Conservation (phyloP, 2,329 filamentous ascomycete species). For the Fusarium tuaranense region DNA sequence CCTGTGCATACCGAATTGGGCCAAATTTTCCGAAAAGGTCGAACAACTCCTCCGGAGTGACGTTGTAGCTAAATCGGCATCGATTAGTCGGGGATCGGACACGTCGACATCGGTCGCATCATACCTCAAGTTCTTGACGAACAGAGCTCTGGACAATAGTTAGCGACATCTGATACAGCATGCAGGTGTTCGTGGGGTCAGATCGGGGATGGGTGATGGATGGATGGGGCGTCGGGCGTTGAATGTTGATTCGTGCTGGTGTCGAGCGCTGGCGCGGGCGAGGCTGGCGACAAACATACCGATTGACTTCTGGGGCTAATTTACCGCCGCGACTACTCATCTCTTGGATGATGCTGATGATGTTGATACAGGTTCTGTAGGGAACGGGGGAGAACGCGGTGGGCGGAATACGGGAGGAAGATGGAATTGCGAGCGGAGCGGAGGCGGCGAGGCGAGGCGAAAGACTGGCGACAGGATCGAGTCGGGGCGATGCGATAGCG, state of each 20-base stretch:
- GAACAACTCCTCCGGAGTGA: slow-evolving; percentile 97
- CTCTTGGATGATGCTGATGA: slow-evolving; percentile 68
- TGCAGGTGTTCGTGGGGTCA: not conserved
- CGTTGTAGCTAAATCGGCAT: slow-evolving; percentile 89
- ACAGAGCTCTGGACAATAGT: slow-evolving; percentile 82
- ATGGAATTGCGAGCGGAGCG: slow-evolving; percentile 46
- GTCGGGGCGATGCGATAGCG: slow-evolving; percentile 31
- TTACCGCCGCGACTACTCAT: slow-evolving; percentile 98
- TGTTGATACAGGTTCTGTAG: slow-evolving; percentile 48
- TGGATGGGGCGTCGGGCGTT: slow-evolving; percentile 21
- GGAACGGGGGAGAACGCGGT: slow-evolving; percentile 43
- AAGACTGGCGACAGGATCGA: slow-evolving; percentile 44
- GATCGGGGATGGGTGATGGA: slow-evolving; percentile 10
- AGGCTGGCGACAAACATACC: slow-evolving; percentile 62
- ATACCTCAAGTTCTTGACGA: slow-evolving; percentile 99
- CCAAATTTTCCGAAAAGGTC: slow-evolving; percentile 99
- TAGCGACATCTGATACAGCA: slow-evolving; percentile 42
- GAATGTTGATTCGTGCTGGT: slow-evolving; percentile 20
- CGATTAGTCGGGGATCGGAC: slow-evolving; percentile 56
- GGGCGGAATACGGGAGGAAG: slow-evolving; percentile 42
- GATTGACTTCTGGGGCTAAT: slow-evolving; percentile 99
- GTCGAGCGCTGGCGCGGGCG: slow-evolving; percentile 17
- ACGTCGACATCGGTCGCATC: slow-evolving; percentile 44
- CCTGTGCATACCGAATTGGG: slow-evolving; percentile 81
- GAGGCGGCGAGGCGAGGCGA: slow-evolving; percentile 46